A percentile compares a stretch with the other conserved stretches of the same genome.
Conservation (phyloP, 192 early-diverging fungal genomes). For the Fimicolochytrium jonesii region DNA sequence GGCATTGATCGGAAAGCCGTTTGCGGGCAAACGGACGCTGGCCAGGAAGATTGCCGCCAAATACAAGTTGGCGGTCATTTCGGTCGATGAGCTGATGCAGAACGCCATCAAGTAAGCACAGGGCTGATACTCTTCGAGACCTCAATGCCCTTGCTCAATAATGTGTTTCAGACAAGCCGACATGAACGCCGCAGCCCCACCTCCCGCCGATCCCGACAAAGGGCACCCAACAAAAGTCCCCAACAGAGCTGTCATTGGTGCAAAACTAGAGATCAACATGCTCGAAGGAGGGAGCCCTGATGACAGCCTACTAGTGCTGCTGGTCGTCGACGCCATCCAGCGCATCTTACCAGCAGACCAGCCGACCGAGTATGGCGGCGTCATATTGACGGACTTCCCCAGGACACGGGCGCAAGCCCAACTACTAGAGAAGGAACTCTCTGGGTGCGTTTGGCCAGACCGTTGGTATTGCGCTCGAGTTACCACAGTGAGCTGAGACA, state of each 20-base stretch:
- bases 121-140: too few species aligned
- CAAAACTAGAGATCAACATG: conserved; percentile 46
- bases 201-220: background rate
- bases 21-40: conserved; percentile 45
- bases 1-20: conserved; percentile 51
- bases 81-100: conserved; percentile 44
- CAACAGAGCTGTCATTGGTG: too few species aligned
- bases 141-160: too few species aligned
- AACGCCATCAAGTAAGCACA: conserved; percentile 47
- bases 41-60: conserved; percentile 36
- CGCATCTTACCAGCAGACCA: background rate
- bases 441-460: conserved; percentile 36
- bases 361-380: conserved; percentile 33
- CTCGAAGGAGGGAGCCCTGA: conserved; percentile 43
- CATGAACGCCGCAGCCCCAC: background rate
- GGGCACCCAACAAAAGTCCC: too few species aligned
- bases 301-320: conserved; percentile 43
- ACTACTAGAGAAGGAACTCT: conserved; percentile 53
- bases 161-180: conserved; percentile 5
- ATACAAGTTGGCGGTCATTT: conserved; percentile 35
- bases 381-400: conserved; percentile 55
- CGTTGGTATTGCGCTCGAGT: too few species aligned
- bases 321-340: conserved; percentile 51
- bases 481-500: background rate
- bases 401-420: conserved; percentile 47